These are phyloP conservation scores for Fagus sylvatica DNA, from an alignment of 306 rosid species.

Conservation along the genomic window DNA sequence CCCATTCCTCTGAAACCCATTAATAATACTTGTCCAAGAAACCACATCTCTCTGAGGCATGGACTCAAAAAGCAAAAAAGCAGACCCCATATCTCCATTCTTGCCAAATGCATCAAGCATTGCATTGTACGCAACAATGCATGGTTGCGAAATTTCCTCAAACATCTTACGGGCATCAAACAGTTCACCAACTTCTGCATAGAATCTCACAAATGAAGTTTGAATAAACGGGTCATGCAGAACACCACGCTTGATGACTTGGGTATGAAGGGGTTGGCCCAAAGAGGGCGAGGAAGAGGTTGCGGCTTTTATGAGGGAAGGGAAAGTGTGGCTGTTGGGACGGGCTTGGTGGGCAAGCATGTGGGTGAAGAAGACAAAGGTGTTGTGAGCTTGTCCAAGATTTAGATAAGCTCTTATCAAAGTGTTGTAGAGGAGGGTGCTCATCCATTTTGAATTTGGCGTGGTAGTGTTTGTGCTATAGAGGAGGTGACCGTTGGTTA, in stretches of 20 bases:
- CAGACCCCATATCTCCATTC: conserved; percentile 64
- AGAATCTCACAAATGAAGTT: conserved; percentile 53
- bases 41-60: conserved; percentile 60
- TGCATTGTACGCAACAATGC: conserved; percentile 61
- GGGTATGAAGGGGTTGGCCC: conserved; percentile 51
- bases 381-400: conserved; percentile 32
- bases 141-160: conserved; percentile 55
- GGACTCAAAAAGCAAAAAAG: conserved; percentile 43
- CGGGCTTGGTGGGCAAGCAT: conserved; percentile 58
- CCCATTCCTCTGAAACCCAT: conserved; percentile 58
- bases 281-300: conserved; percentile 18
- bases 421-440: conserved; percentile 66
- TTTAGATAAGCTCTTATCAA: conserved; percentile 56
- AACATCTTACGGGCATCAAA: conserved; percentile 61
- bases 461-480: conserved; percentile 4
- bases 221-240: conserved; percentile 53
- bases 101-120: conserved; percentile 61
- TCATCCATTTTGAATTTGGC: conserved; percentile 48
- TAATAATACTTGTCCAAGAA: conserved; percentile 69
- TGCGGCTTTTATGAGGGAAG: conserved; percentile 59
- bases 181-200: conserved; percentile 27
- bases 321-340: conserved; percentile 73
- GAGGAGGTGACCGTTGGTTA: conserved; percentile 50
- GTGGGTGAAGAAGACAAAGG: conserved; percentile 56
- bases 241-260: conserved; percentile 55